phyloP scores from a whole-genome alignment of 164 flowering plant species.

The Houttuynia cordata region DNA sequence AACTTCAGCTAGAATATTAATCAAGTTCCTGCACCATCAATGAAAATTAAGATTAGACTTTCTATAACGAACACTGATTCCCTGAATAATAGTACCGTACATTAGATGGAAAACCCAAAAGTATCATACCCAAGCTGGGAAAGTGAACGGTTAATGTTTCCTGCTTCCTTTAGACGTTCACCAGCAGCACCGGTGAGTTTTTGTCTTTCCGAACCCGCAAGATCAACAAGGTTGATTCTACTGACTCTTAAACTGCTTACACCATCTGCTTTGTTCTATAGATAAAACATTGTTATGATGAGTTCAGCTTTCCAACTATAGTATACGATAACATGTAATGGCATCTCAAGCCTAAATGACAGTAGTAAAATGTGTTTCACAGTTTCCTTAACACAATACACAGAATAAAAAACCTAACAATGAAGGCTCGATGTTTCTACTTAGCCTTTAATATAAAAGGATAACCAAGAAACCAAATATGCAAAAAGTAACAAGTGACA shows the following conservation, averaged over 20 bases:
- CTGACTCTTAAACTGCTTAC: conserved; percentile 76
- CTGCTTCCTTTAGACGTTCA: conserved; percentile 94
- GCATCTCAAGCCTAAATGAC: background rate
- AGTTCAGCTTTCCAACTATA: background rate
- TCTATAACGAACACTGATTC: background rate
- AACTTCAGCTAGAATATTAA: conserved; percentile 94
- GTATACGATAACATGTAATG: no score
- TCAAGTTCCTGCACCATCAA: conserved; percentile 55
- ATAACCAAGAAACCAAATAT: background rate
- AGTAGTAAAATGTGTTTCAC: background rate
- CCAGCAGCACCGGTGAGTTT: conserved; percentile 96
- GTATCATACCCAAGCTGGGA: conserved; percentile 93
- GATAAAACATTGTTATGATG: background rate
- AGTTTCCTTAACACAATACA: background rate
- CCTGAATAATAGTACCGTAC: background rate
- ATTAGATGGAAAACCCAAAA: background rate
- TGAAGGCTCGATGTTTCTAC: background rate
- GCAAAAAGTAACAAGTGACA: background rate
- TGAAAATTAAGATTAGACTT: background rate
- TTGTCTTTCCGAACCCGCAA: conserved; percentile 98
- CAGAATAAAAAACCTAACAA: background rate
- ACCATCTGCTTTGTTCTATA: conserved; percentile 62
- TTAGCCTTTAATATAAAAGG: no score
- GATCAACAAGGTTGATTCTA: conserved; percentile 94
- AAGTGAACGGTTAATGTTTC: conserved; percentile 88